Base-by-base conservation (phyloP, 768 basidiomycete species). In the Tricholoma flavovirens region DNA sequence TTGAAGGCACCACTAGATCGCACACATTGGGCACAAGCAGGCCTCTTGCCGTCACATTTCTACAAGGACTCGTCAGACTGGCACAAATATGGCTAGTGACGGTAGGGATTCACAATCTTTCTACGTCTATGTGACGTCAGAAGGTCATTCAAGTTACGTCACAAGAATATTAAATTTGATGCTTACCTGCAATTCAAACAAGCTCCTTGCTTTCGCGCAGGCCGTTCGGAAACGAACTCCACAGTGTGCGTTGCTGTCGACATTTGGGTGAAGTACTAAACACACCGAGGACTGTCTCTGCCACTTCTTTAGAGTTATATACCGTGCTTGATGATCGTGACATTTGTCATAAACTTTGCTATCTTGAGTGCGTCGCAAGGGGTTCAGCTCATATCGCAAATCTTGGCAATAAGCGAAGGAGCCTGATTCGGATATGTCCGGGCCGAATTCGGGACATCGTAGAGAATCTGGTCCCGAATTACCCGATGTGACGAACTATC, bases 31-130 rank as follows among this genome's bases (percentile, higher is more conserved):
- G 74, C 71, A 58, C 83, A 84, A 3, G 71, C 67, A 0, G 83
- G 83, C 53, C 73, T 73, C 3, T 60, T 58, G 0, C 80, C 80
- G 62, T 84, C 81, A 55, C 83, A 84, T 66, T 73, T 76, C 83
- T 84, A 54, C 11, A 12, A 5, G 3, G 7, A 9, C 6, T 8
- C 10, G n/a, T 51, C 51, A 38, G 40, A n/a, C n/a, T 19, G 10
- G 49, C 9, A 22, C 32, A n/a, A 45, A 38, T 9, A 3, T 8
- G 15, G 12, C 5, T 11, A 26, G 36, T 17, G 22, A 46, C 9
- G 15, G 40, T 32, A 1, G 17, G 11, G 22, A 51, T 70, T 40
- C 51, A 77, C 80, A 68, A 82, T 78, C 62, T 82, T 82, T 49
- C 80, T 69, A 49, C 77, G 73, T 60, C 80, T 82, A 51, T 4